These are phyloP conservation scores for Globisporangium acanthophoron DNA, from an alignment of 352 stramenopile species.

Conservation along the genomic window DNA sequence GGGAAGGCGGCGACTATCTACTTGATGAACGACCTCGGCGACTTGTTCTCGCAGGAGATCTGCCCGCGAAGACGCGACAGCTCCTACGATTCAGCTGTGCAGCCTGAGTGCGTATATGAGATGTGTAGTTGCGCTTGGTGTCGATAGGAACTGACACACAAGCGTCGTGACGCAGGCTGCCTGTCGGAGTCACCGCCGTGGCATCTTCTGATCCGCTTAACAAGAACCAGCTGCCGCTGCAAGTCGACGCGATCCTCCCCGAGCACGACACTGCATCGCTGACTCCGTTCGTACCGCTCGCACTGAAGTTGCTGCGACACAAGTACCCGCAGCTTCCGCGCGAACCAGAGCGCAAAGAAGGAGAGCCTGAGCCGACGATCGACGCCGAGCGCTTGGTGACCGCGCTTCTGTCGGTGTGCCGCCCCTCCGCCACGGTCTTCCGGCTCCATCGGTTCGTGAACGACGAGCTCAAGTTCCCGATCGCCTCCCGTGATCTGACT, in stretches of 20 bases:
- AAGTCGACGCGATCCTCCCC: conserved; percentile 46
- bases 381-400: conserved; percentile 29
- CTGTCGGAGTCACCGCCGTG: conserved; percentile 37
- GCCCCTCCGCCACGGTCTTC: conserved; percentile 56
- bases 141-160: neutral
- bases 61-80: conserved; percentile 23
- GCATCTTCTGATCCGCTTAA: conserved; percentile 11
- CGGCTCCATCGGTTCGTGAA: conserved; percentile 50
- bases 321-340: conserved; percentile 44
- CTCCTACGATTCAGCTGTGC: conserved; percentile 40
- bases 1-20: conserved; percentile 34
- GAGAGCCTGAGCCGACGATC: conserved; percentile 9
- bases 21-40: conserved; percentile 59
- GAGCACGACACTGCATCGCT: conserved; percentile 47
- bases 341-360: neutral
- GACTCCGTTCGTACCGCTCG: conserved; percentile 30
- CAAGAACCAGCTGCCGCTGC: conserved; percentile 35
- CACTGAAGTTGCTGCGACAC: conserved; percentile 39
- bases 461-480: conserved; percentile 33
- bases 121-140: too few relatives aligned
- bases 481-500: conserved; percentile 38
- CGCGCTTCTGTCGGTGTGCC: conserved; percentile 30
- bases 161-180: conserved; percentile 28
- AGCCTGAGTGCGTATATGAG: conserved; percentile 38
- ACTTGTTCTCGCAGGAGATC: conserved; percentile 58